Base-by-base conservation (phyloP, 129 eudicot species). In the Saussurea involucrata region DNA sequence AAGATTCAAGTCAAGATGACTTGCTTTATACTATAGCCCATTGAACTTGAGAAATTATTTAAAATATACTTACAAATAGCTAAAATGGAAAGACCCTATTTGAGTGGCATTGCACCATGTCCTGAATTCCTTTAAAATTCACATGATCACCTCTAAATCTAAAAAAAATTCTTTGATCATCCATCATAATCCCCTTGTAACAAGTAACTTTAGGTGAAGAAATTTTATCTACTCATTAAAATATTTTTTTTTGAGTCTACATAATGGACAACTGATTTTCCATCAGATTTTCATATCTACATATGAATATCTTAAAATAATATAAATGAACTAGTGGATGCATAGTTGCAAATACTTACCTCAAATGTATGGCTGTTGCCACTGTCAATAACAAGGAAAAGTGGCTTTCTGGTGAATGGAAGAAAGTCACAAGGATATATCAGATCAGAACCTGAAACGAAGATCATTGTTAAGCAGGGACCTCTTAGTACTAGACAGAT, bases 371-470 rank as follows among this genome's bases (percentile, higher is more conserved):
- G 75, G 72, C 96, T 95, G 76, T 49, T 80, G 36, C 86, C 88
- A 74, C 99, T 95, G 78, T 95, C 99, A 85, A 91, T 86, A 72
- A 95, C 81, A 29, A 92, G 73, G 70, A 92, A 91, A 46, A 95
- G 86, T 29, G 99, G 99, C 78, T 90, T 89, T 85, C 99, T 88
- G 32, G 96, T 92, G 79, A 95, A 95, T 81, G 99, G 99, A 82
- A 92, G 68, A 73, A 95, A 78, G 76, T 95, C 99, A 83, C 90
- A 89, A 55, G 99, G 99, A 76, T 91, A 91, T 36, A 89, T 83
- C 85, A 86, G 83, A 86, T 91, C 87, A 37, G 83, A 76, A 71
- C 99, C 99, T 95, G 96, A 79, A 85, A 76, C 24, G n/a, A 82
- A 68, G 22, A 84, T 24, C 44, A 34, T 27, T 63, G 42, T 72